Evolutionary conservation across 2,329 filamentous ascomycete species (phyloP).

Genomic region (Talaromyces sp.): DNA sequence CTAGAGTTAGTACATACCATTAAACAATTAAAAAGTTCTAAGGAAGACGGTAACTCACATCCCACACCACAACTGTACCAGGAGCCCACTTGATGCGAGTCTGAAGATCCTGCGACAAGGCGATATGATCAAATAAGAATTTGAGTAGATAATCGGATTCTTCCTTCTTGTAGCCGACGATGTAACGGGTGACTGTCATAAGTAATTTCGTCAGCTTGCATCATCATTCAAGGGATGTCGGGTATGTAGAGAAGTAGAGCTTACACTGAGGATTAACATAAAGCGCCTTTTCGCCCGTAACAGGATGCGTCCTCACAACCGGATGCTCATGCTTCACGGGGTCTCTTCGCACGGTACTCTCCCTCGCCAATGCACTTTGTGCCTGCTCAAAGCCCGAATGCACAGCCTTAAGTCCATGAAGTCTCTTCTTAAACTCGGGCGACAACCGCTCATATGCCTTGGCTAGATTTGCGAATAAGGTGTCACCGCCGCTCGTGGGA

Average conservation of each 20-base stretch:
- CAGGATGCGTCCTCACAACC: conserved; percentile 75
- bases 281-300: conserved; percentile 78
- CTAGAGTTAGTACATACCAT: not conserved
- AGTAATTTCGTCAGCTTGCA: not conserved
- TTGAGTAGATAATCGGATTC: conserved; percentile 76
- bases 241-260: conserved; percentile 29
- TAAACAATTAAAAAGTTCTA: not conserved
- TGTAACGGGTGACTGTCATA: conserved; percentile 67
- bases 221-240: not conserved
- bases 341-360: conserved; percentile 71
- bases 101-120: conserved; percentile 70
- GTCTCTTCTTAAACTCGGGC: conserved; percentile 72
- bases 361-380: conserved; percentile 63
- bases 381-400: conserved; percentile 84
- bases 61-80: conserved; percentile 82
- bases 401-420: conserved; percentile 76
- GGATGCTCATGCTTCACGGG: conserved; percentile 74
- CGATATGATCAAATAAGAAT: conserved; percentile 74
- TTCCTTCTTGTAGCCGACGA: conserved; percentile 82
- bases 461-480: conserved; percentile 74
- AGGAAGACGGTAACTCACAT: conserved; percentile 43
- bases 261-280: conserved; percentile 81
- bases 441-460: conserved; percentile 80
- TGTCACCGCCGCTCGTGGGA: conserved; percentile 78
- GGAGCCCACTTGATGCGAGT: conserved; percentile 73